Evolutionary conservation across 495 filamentous ascomycete genomes (phyloP).

Genomic region (Hyaloscypha bicolor): DNA sequence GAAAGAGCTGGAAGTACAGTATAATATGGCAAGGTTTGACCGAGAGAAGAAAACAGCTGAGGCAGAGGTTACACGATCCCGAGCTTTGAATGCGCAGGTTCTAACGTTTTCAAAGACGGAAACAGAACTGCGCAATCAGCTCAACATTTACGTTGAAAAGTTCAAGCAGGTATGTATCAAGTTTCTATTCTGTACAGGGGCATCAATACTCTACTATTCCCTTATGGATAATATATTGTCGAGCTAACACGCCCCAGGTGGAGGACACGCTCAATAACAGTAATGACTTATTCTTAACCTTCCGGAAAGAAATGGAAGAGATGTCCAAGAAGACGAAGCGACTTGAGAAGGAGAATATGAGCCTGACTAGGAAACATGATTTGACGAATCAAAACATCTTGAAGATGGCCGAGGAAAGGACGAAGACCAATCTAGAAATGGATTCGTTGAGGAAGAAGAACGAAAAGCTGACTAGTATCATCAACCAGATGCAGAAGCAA

Average conservation of each 20-base stretch:
- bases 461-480: constrained; percentile 88
- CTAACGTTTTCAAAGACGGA: constrained; percentile 97
- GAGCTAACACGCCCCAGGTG: constrained; percentile 59
- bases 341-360: constrained; percentile 93
- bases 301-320: constrained; percentile 99
- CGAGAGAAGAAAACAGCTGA: constrained; percentile 87
- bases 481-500: constrained; percentile 91
- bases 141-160: constrained; percentile 99
- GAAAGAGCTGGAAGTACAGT: constrained; percentile 96
- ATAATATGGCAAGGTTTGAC: constrained; percentile 82
- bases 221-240: background rate
- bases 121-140: constrained; percentile 86
- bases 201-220: too few species aligned
- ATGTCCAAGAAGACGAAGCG: constrained; percentile 99
- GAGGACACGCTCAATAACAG: constrained; percentile 99
- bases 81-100: constrained; percentile 85
- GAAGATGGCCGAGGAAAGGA: constrained; percentile 97
- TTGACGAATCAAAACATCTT: constrained; percentile 92
- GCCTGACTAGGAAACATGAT: constrained; percentile 89
- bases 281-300: constrained; percentile 97
- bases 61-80: constrained; percentile 72
- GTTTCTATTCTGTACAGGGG: background rate
- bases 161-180: constrained; percentile 88
- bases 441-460: constrained; percentile 85
- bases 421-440: constrained; percentile 75